These are phyloP conservation scores for Entonaema liquescens DNA, from an alignment of 495 filamentous ascomycete species.

Conservation along the genomic window DNA sequence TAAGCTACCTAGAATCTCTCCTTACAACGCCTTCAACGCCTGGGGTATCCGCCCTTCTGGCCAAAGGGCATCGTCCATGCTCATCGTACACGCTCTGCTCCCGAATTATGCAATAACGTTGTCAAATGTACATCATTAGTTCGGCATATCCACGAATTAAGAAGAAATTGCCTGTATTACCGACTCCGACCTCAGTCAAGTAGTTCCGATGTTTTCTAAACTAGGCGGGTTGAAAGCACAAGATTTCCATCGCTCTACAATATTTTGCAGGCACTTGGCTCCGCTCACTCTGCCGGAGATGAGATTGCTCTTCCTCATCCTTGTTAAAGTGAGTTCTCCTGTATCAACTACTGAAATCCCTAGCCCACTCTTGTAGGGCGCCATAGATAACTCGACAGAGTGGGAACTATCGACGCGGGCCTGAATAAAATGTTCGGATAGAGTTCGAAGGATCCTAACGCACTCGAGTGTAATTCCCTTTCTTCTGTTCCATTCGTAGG, in stretches of 20 bases:
- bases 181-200: background rate
- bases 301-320: background rate
- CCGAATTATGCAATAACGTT: slow-evolving; percentile 1
- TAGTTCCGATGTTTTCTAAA: background rate
- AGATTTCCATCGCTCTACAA: background rate
- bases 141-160: background rate
- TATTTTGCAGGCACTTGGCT: background rate
- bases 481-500: slow-evolving; percentile 75
- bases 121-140: slow-evolving; percentile 3
- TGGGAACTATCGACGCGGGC: background rate
- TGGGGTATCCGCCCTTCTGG: slow-evolving; percentile 35
- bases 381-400: background rate
- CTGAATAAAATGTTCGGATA: background rate
- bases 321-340: background rate
- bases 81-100: slow-evolving; percentile 15
- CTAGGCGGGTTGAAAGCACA: background rate
- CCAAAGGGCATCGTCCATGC: slow-evolving; percentile 27
- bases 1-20: slow-evolving; percentile 1
- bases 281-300: background rate
- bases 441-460: slow-evolving; percentile 47
- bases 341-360: background rate
- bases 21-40: slow-evolving; percentile 32
- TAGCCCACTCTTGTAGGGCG: background rate
- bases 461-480: slow-evolving; percentile 66
- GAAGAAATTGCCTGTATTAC: background rate